These are phyloP conservation scores for Mentha longifolia DNA, from an alignment of 257 asterid genomes.

Conservation along the genomic window DNA sequence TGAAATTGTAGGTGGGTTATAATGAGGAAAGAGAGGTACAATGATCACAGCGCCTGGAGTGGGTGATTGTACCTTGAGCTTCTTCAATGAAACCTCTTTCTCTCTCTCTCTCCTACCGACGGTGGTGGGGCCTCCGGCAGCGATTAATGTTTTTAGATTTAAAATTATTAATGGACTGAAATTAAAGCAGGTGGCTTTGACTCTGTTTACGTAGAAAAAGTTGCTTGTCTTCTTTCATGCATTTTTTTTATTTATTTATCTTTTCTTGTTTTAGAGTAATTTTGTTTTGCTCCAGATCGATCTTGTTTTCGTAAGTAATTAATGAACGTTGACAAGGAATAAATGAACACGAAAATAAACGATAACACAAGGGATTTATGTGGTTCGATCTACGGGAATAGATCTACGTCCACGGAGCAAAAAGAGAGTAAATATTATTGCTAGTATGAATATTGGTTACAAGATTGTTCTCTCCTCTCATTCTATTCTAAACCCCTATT, in stretches of 20 bases:
- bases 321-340: too few species aligned
- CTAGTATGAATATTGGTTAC: too few species aligned
- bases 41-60: neutral
- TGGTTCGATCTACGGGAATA: too few species aligned
- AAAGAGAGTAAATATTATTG: too few species aligned
- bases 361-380: too few species aligned
- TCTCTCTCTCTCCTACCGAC: slow-evolving; percentile 37
- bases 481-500: too few species aligned
- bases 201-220: neutral
- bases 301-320: too few species aligned
- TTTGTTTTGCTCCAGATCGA: too few species aligned
- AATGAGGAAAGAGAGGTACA: slow-evolving; percentile 31
- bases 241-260: neutral
- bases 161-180: neutral
- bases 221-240: slow-evolving; percentile 7
- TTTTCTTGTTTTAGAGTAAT: too few species aligned
- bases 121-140: slow-evolving; percentile 40
- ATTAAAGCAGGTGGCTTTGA: slow-evolving; percentile 20
- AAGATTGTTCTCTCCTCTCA: too few species aligned
- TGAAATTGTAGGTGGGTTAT: neutral
- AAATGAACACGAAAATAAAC: too few species aligned
- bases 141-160: neutral
- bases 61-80: slow-evolving; percentile 30
- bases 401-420: too few species aligned
- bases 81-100: neutral